Base-by-base conservation (phyloP, 2,329 filamentous ascomycete species). In the Plenodomus tracheiphilus region DNA sequence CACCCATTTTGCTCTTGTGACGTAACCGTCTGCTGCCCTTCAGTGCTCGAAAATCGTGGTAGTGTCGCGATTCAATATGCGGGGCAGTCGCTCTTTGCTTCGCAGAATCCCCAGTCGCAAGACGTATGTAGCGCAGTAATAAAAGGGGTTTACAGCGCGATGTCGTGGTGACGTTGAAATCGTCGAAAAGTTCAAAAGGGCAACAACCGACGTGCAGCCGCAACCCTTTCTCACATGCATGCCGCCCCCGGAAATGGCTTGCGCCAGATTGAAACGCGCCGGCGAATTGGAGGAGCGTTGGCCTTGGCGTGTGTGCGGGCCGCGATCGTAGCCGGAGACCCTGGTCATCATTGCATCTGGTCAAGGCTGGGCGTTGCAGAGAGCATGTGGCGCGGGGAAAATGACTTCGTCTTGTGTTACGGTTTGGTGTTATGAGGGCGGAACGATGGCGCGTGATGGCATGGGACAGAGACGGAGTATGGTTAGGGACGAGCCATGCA, bases 1-100 rank as follows among this genome's bases (percentile, higher is more conserved):
- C 70, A 58, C 70, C 72, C 70, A 74, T 75, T 8, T 32, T 32
- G 4, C 22, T 25, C 22, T 21, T 34, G 43, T 57, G 52, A 51
- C 38, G 56, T 53, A 40, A n/a, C n/a, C n/a, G n/a, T n/a, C n/a
- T n/a, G n/a, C n/a, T n/a, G n/a, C n/a, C n/a, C n/a, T n/a, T n/a
- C n/a, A n/a, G n/a, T n/a, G n/a, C n/a, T n/a, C n/a, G n/a, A n/a
- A n/a, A n/a, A n/a, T n/a, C n/a, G n/a, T n/a, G n/a, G n/a, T n/a
- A n/a, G n/a, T n/a, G 22, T 25, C 10, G 22, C 22, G 22, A 25
- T 25, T 10, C 22, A 25, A 10, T 25, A 6, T 10, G 42, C 42
- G 47, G 37, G 47, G 36, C 35, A 43, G 42, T 17, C 6, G 5
- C 6, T 36, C 22, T 25, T 25, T 10, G 10, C 22, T 25, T 25